phyloP scores from a whole-genome alignment of 2,329 filamentous ascomycete species.

The Pseudocercospora musae region DNA sequence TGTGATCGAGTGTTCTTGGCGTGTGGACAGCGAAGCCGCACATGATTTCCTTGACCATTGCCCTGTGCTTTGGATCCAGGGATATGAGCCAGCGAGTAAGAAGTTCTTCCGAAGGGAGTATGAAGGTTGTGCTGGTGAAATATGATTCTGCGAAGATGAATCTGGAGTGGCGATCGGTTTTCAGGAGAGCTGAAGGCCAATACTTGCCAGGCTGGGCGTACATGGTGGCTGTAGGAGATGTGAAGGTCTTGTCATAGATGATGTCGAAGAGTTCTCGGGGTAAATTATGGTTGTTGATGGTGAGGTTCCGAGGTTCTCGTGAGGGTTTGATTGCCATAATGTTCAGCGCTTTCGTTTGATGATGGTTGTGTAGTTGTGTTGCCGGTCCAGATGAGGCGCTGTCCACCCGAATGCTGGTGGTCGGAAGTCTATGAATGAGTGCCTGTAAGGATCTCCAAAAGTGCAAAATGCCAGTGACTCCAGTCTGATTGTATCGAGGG shows the following conservation, averaged over 20 bases:
- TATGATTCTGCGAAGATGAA: not conserved
- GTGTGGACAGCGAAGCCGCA: not conserved
- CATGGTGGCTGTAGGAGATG: not conserved
- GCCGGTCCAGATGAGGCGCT: not conserved
- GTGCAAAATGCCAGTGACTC: not conserved
- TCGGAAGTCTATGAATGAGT: not conserved
- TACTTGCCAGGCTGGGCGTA: not conserved
- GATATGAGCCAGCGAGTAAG: not conserved
- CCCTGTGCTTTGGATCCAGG: not conserved
- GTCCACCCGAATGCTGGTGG: not conserved
- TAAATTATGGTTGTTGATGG: not conserved
- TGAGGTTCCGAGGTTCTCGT: not conserved
- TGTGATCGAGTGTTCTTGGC: no score
- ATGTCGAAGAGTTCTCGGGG: not conserved
- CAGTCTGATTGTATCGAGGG: not conserved
- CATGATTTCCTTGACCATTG: not conserved
- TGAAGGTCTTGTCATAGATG: not conserved
- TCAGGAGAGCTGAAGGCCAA: not conserved
- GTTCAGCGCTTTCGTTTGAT: not conserved
- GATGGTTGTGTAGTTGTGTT: not conserved
- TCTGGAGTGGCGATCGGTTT: not conserved
- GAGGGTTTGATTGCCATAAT: not conserved
- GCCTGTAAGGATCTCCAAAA: not conserved
- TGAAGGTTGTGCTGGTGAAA: not conserved
- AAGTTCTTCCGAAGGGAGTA: not conserved